A percentile compares a stretch with the other conserved stretches of the same genome.
Conservation (phyloP, 441 rosid genomes). For the Corymbia calophylla region DNA sequence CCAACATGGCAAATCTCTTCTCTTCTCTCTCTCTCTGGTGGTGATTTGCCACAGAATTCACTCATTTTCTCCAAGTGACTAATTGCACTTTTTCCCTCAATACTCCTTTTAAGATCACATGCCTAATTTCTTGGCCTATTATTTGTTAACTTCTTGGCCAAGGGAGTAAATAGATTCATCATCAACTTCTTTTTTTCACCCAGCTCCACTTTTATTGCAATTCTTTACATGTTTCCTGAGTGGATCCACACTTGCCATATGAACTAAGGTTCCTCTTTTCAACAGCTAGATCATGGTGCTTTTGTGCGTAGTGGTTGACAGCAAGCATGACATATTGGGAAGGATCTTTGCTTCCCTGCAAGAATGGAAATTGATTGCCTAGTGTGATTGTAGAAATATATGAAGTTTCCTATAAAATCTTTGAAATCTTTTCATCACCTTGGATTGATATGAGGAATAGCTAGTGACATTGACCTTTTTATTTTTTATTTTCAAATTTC, state of each 20-base stretch:
- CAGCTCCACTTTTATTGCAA: neutral
- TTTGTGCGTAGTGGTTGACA: neutral
- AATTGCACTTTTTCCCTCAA: neutral
- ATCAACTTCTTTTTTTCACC: accelerated
- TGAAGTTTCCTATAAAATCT: neutral
- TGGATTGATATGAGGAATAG: neutral
- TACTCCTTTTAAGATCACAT: neutral
- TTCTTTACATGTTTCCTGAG: neutral
- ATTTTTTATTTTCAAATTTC: neutral
- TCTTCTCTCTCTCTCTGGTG: neutral
- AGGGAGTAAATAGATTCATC: neutral
- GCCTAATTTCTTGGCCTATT: neutral
- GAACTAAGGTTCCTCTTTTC: neutral
- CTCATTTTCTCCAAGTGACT: neutral
- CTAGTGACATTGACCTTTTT: neutral
- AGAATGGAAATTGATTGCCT: neutral
- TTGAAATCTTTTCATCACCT: neutral
- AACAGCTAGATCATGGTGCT: neutral
- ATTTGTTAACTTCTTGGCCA: neutral
- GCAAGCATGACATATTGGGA: neutral
- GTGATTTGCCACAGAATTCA: neutral
- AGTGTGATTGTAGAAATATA: neutral
- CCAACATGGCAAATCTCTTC: neutral
- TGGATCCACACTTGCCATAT: neutral
- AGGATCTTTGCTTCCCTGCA: neutral